These are phyloP conservation scores for Mycena albidolilacea DNA, from an alignment of 768 basidiomycete genomes.

Conservation along the genomic window DNA sequence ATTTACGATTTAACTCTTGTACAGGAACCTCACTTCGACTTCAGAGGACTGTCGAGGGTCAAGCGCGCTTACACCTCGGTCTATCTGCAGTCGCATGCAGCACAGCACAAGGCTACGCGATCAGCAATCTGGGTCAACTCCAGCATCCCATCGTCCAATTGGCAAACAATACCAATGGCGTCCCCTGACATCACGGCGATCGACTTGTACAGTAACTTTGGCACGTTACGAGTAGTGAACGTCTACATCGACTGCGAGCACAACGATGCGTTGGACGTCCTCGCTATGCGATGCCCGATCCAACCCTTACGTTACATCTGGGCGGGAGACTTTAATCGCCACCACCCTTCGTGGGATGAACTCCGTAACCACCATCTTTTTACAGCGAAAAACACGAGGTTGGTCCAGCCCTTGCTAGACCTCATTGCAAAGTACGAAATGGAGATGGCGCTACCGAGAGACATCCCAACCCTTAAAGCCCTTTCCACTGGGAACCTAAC, in stretches of 20 bases:
- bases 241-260: constrained; percentile 43
- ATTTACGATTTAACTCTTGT: too few species aligned
- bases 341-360: constrained; percentile 35
- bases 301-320: constrained; percentile 40
- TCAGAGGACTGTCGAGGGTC: constrained; percentile 20
- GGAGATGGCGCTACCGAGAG: not conserved
- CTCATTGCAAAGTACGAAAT: not conserved
- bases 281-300: constrained; percentile 38
- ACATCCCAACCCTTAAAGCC: not conserved
- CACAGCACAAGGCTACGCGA: not conserved
- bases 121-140: constrained; percentile 25
- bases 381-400: constrained; percentile 35
- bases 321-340: constrained; percentile 19
- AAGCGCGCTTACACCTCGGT: constrained; percentile 36
- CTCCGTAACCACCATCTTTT: constrained; percentile 51
- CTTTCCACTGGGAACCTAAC: constrained; percentile 50
- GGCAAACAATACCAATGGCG: constrained; percentile 8
- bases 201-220: constrained; percentile 30
- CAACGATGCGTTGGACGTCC: constrained; percentile 5
- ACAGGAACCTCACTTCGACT: constrained; percentile 39
- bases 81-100: constrained; percentile 44
- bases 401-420: too few species aligned
- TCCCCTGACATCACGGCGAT: constrained; percentile 43
- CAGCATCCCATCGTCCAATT: not conserved
- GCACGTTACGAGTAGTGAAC: constrained; percentile 40